Evolutionary conservation across 1,139 yeast genomes (phyloP), one percentile per base, ranked within the genome.

Genomic region (Taphrina flavorubra): DNA sequence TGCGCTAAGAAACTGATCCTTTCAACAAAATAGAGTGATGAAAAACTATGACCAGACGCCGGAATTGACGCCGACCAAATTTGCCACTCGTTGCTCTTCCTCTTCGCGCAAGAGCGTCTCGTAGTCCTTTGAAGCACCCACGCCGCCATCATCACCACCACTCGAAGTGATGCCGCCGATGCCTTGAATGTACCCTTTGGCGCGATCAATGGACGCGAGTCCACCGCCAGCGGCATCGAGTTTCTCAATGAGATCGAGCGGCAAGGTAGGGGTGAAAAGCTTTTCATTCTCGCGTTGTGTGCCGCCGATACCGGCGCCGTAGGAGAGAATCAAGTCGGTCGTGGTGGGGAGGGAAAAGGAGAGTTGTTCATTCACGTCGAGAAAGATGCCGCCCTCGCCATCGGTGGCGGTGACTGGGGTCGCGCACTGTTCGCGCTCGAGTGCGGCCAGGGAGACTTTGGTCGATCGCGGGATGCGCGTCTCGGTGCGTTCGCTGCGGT

Each of bases 401-500:
- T 53, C 60, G 13, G 53, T 20, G 10, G 55, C 57, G n/a, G 61
- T 63, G 5, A 49, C 62, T 14, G 46, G 10, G 18, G 61, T 63
- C 25, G 64, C 67, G 53, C 39, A 69, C 70, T 46, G 65, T 65
- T 68, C 72, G 47, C 59, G 72, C 47, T 61, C 70, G 36, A 71
- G 70, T 39, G 71, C 65, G 3, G 44, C 58, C 49, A 62, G 68
- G n/a, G 72, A 63, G 46, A 62, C 67, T 55, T 69, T 72, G 47
- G 70, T 61, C 47, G 77, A 79, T 72, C 78, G 79, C 20, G 79
- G 76, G 36, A 81, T 74, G 31, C 78, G 78, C 25, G 81, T 79
- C 77, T 94, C 99, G 36, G 88, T 86, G 6, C 92, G 86, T 76
- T 94, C 99, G 73, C 92, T 90, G 66, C 90, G 85, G 78, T 94